phyloP scores from a whole-genome alignment of 2,329 filamentous ascomycete species.

The Aspergillus sp. region DNA sequence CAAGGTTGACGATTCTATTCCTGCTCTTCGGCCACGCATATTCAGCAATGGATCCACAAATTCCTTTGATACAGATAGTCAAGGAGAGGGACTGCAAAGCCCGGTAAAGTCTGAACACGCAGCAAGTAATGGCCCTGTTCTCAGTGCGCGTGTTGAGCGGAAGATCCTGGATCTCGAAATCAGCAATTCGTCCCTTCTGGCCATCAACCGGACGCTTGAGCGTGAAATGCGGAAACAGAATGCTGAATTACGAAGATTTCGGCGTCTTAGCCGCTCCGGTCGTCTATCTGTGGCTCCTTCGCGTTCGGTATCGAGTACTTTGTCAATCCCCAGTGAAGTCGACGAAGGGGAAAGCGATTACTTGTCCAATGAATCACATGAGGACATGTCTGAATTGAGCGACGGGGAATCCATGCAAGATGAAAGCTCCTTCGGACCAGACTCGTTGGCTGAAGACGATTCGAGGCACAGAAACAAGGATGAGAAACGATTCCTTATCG shows the following conservation, averaged over 20 bases:
- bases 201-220: constrained; percentile 92
- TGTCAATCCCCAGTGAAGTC: constrained; percentile 48
- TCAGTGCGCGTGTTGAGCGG: constrained; percentile 85
- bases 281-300: constrained; percentile 62
- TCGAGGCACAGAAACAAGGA: constrained; percentile 67
- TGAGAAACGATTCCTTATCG: constrained; percentile 77
- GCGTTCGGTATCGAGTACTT: constrained; percentile 46
- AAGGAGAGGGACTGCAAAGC: constrained; percentile 55
- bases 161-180: constrained; percentile 97
- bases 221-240: constrained; percentile 89
- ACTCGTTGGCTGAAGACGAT: constrained; percentile 38
- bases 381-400: constrained; percentile 40
- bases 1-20: constrained; percentile 26
- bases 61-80: constrained; percentile 35
- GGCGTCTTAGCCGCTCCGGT: constrained; percentile 80
- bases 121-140: constrained; percentile 70
- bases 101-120: constrained; percentile 44
- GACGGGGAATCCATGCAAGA: constrained; percentile 41
- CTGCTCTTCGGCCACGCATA: constrained; percentile 28
- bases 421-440: constrained; percentile 38
- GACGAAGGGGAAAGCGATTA: constrained; percentile 37
- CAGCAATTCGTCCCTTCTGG: constrained; percentile 89
- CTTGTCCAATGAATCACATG: constrained; percentile 29
- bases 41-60: constrained; percentile 35
- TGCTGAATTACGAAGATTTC: constrained; percentile 79